A percentile compares a stretch with the other conserved stretches of the same genome.
Evolutionary conservation across 495 filamentous ascomycete genomes (phyloP).

Genomic region (Cudoniella acicularis): DNA sequence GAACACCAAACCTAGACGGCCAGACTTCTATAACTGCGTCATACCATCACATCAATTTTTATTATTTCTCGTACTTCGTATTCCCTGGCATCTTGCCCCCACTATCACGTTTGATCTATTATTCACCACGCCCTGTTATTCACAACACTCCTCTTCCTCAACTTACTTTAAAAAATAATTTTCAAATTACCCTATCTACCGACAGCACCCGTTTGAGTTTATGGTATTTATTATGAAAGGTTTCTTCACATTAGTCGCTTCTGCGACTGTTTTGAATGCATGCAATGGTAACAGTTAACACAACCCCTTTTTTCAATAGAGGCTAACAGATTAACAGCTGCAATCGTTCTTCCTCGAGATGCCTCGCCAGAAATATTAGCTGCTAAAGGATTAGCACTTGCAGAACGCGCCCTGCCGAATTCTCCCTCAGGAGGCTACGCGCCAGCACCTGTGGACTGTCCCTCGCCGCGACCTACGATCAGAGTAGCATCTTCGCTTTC

Average conservation of each 20-base stretch:
- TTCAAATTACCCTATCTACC: no score
- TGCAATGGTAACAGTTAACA: slow-evolving; percentile 3
- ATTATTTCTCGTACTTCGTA: background rate
- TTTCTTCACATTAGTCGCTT: background rate
- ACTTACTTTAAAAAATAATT: no score
- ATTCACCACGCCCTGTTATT: no score
- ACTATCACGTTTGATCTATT: no score
- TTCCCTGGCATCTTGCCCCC: no score
- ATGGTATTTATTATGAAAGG: slow-evolving; percentile 7
- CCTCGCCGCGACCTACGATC: slow-evolving; percentile 41
- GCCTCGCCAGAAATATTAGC: slow-evolving; percentile 13
- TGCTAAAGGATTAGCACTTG: slow-evolving; percentile 9
- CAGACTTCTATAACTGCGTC: background rate
- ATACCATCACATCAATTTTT: background rate
- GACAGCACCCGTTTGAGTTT: no score
- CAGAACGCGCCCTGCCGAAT: slow-evolving; percentile 37
- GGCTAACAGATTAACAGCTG: slow-evolving; percentile 6
- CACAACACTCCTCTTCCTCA: background rate
- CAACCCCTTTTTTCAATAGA: background rate
- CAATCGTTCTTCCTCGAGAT: slow-evolving; percentile 19
- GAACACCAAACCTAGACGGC: background rate
- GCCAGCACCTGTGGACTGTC: slow-evolving; percentile 49
- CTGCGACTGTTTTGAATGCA: background rate
- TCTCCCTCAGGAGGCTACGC: slow-evolving; percentile 53
- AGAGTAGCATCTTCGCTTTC: slow-evolving; percentile 57